Evolutionary conservation across 1,284 basidiomycete species (phyloP), one percentile per base, ranked within the genome.

Genomic region (Volvariella surrecta): DNA sequence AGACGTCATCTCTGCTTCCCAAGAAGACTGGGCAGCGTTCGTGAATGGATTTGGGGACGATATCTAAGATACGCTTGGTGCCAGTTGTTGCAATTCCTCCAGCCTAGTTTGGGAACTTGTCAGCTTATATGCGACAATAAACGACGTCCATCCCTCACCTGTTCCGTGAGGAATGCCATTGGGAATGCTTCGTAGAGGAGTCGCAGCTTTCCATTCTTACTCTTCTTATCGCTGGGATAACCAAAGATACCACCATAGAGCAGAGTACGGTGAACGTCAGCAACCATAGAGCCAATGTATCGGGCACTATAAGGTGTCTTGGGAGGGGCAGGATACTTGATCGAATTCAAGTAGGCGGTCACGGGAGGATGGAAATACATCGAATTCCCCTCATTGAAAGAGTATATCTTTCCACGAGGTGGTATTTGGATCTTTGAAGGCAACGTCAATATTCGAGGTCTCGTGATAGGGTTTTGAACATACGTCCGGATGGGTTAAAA

Each of bases 211-310:
- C 95, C 95, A 54, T 68, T 84, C 72, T 94, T 96, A 68, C 80
- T 89, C 79, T 99, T 99, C 76, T 92, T 97, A 70, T 99, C 96
- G 57, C 85, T 84, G 4, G 96, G 96, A 67, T 99, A 99, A 30
- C 94, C 92, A 58, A 99, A 99, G 60, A 99, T 98, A 40, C 96
- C 96, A 32, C 96, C 96, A 60, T 99, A 99, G 4, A 99, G 73
- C 38, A 99, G 69, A 4, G 96, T 99, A 53, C 95, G 80, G 68
- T 99, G 95, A 18, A 95, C 92, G 64, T 96, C 93, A 40, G 93
- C 92, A 37, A 99, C 96, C 96, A 99, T 99, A 50, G 92, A 96
- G 21, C 94, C 96, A 59, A 99, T 98, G 68, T 99, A 99, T 45
- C 96, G 81, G 46, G 91, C 86, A 51, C 86, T 90, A 63, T 95